These are phyloP conservation scores for Elaeis guineensis DNA, from an alignment of 176 grass and related monocot genomes.

Conservation along the genomic window DNA sequence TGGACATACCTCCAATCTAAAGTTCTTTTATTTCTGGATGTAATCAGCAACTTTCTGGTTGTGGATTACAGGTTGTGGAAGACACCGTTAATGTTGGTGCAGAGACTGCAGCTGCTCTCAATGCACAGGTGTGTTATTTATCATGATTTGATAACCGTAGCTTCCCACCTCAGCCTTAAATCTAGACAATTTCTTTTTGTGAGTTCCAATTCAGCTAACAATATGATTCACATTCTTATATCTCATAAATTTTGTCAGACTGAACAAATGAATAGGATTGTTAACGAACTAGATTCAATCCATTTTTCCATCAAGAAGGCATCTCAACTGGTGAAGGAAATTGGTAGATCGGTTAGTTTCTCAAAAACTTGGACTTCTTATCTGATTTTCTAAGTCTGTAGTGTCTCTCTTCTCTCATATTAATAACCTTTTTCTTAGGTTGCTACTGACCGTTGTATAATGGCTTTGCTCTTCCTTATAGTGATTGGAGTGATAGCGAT, in stretches of 20 bases:
- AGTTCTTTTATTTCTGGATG: not conserved
- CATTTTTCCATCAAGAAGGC: conserved; percentile 97
- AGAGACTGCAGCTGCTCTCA: conserved; percentile 84
- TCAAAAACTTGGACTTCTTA: not conserved
- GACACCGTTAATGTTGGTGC: conserved; percentile 84
- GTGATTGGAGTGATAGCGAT: conserved; percentile 82
- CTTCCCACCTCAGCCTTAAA: too few relatives aligned
- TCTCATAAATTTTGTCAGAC: conserved; percentile 48
- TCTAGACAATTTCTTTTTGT: conserved; percentile 3
- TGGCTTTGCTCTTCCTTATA: conserved; percentile 88
- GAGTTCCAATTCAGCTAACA: not conserved
- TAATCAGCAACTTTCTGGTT: not conserved
- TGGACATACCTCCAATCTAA: not conserved
- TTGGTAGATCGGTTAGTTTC: conserved; percentile 62
- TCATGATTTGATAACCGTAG: too few relatives aligned
- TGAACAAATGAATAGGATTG: conserved; percentile 92
- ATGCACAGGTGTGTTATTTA: conserved; percentile 52
- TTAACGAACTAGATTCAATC: conserved; percentile 95
- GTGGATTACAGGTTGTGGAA: conserved; percentile 62
- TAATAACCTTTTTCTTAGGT: conserved; percentile 23
- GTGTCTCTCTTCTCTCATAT: conserved; percentile 1
- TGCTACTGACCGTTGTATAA: conserved; percentile 95
- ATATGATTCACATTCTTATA: conserved; percentile 6
- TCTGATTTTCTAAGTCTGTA: not conserved
- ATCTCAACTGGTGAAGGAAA: conserved; percentile 84